Base-by-base conservation (phyloP, 2,329 filamentous ascomycete genomes). In the Colletotrichum scovillei region DNA sequence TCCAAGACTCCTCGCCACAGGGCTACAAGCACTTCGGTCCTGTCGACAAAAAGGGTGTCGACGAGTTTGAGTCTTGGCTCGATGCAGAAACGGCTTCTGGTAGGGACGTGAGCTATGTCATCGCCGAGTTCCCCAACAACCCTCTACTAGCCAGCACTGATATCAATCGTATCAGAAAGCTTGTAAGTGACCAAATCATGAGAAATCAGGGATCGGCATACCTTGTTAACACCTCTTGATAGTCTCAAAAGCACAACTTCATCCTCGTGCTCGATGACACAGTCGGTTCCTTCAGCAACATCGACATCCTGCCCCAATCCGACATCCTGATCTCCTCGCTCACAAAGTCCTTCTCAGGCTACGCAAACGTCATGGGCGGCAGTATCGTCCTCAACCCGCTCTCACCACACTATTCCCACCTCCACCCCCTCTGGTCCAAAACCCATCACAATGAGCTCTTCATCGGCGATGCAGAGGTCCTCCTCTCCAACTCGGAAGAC, bases 281-380 rank as follows among this genome's bases (percentile, higher is more conserved):
- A 0, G 74, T 87, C 58, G 82, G 82, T n/a, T 83, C 82, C 32
- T 86, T 86, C 67, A 83, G 79, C 76, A 89, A 88, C 76, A 78
- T 89, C 71, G 87, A 91, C 76, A 78, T 91, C 42, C 78, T 89
- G 4, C 75, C 79, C 5, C 80, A 83, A 0, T 84, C 86, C 1
- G 88, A 91, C 75, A 78, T 89, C 0, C 73, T 91, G 35, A 75
- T 88, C 19, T 86, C 86, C 0, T 88, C 85, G 28, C 81, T 91
- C 19, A 91, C 88, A n/a, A 91, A 91, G 78, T 84, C 85, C 1
- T 91, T 92, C 77, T 89, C 82, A 73, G 90, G 90, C 19, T 86
- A 86, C 72, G 84, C 88, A 26, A 85, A 92, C 76, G 86, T 88
- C 60, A 86, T 91, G 82, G 88, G 82, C 42, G 89, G 86, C n/a